A percentile compares a stretch with the other conserved stretches of the same genome.
Evolutionary conservation across 148 eudicot genomes (phyloP).

Genomic region (Silene uniflora): DNA sequence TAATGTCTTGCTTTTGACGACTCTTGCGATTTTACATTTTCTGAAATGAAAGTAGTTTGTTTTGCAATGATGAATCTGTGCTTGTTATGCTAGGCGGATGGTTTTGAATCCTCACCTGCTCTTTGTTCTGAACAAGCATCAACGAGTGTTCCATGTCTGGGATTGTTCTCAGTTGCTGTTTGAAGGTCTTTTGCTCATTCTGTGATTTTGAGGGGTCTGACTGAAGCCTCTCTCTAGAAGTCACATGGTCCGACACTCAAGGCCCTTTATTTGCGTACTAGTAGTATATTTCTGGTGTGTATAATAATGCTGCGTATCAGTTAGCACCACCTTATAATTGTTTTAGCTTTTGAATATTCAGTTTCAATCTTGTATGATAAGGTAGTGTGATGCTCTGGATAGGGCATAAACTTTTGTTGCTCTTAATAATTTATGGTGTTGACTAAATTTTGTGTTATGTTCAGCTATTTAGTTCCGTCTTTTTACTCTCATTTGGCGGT

Average conservation of each 20-base stretch:
- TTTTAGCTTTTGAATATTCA: neutral
- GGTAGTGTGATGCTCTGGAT: too few species aligned
- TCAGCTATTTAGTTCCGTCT: too few species aligned
- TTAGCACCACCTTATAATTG: neutral
- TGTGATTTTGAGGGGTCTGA: neutral
- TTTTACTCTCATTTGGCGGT: too few species aligned
- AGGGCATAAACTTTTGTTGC: too few species aligned
- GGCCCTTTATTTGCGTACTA: neutral
- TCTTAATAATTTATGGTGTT: too few species aligned
- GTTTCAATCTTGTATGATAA: neutral
- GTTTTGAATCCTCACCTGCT: neutral
- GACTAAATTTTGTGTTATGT: too few species aligned
- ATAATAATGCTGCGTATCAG: neutral
- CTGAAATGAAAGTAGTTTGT: neutral
- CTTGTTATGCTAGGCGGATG: neutral
- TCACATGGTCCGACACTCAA: neutral
- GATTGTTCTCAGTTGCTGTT: neutral
- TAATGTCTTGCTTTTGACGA: neutral
- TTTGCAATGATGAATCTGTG: neutral
- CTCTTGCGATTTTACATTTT: neutral
- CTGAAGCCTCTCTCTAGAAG: neutral
- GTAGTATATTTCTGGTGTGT: neutral
- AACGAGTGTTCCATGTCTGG: neutral
- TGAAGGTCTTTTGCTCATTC: neutral
- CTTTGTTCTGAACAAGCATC: neutral